Percentiles rank a stretch among this genome's conserved stretches.
phyloP scores from a whole-genome alignment of 306 rosid genomes.

The Quercus suber region DNA sequence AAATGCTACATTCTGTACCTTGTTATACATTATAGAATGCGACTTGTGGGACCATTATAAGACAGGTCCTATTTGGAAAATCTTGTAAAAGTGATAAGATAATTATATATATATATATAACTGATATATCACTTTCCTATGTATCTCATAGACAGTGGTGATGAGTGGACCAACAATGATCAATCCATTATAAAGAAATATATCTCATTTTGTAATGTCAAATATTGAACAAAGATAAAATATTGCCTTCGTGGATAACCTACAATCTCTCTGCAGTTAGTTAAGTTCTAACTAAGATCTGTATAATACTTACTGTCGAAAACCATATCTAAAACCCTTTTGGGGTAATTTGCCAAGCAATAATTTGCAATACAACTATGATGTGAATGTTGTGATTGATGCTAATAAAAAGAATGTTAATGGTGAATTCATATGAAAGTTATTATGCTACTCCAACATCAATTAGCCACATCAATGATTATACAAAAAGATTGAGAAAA shows the following conservation, averaged over 20 bases:
- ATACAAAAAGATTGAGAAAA: no score
- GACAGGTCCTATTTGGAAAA: slow-evolving; percentile 31
- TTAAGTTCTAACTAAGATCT: background rate
- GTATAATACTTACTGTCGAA: background rate
- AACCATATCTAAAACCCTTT: no score
- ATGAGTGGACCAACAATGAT: slow-evolving; percentile 30
- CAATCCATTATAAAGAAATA: background rate
- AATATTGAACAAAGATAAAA: background rate
- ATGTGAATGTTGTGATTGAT: no score
- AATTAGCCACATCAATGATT: no score
- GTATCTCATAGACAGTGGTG: slow-evolving; percentile 15
- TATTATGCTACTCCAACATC: no score
- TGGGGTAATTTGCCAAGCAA: no score
- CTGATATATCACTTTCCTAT: slow-evolving; percentile 41
- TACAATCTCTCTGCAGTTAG: background rate
- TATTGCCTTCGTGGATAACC: background rate
- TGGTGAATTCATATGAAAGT: no score
- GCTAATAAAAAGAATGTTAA: no score
- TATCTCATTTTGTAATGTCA: background rate
- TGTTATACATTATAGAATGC: background rate
- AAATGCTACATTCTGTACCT: background rate
- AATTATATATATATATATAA: slow-evolving; percentile 7
- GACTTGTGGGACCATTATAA: slow-evolving; percentile 6
- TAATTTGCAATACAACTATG: no score
- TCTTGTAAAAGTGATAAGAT: slow-evolving; percentile 19